Percentiles rank a stretch among this genome's conserved stretches.
These are phyloP conservation scores for Pulicaria dysenterica DNA, from an alignment of 129 eudicot species.

Conservation along the genomic window DNA sequence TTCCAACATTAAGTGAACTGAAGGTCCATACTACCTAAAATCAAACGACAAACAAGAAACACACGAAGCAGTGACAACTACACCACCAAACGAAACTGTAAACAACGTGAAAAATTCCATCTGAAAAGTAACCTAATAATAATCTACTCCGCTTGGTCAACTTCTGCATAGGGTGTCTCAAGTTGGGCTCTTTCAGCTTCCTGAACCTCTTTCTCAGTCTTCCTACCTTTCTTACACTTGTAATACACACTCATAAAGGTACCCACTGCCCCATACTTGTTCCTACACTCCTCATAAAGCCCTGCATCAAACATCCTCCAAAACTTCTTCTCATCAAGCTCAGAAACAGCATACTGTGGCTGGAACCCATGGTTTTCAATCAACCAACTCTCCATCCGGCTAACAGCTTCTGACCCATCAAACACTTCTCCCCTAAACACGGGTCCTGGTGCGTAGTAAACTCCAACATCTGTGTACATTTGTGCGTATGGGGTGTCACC, in stretches of 20 bases:
- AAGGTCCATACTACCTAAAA: slow-evolving; percentile 33
- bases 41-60: slow-evolving; percentile 25
- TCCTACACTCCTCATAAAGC: slow-evolving; percentile 80
- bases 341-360: slow-evolving; percentile 94
- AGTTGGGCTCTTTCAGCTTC: slow-evolving; percentile 88
- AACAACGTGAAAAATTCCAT: not conserved
- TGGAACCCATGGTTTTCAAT: slow-evolving; percentile 96
- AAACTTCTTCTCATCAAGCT: slow-evolving; percentile 86
- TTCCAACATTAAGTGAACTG: slow-evolving; percentile 10
- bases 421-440: slow-evolving; percentile 85
- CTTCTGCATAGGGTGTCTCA: slow-evolving; percentile 81
- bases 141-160: slow-evolving; percentile 41
- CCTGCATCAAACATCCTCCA: slow-evolving; percentile 98
- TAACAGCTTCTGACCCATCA: slow-evolving; percentile 80
- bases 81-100: slow-evolving; percentile 5
- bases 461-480: slow-evolving; percentile 98
- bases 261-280: slow-evolving; percentile 91
- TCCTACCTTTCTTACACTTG: slow-evolving; percentile 96
- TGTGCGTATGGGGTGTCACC: slow-evolving; percentile 92
- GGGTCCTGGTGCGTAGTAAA: slow-evolving; percentile 90
- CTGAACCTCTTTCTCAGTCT: slow-evolving; percentile 97
- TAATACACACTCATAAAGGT: slow-evolving; percentile 98
- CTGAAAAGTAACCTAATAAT: not conserved
- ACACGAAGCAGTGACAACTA: slow-evolving; percentile 13
- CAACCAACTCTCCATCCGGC: slow-evolving; percentile 75